Evolutionary conservation across 2,329 filamentous ascomycete species (phyloP).

Genomic region (Aspergillus versicolor): DNA sequence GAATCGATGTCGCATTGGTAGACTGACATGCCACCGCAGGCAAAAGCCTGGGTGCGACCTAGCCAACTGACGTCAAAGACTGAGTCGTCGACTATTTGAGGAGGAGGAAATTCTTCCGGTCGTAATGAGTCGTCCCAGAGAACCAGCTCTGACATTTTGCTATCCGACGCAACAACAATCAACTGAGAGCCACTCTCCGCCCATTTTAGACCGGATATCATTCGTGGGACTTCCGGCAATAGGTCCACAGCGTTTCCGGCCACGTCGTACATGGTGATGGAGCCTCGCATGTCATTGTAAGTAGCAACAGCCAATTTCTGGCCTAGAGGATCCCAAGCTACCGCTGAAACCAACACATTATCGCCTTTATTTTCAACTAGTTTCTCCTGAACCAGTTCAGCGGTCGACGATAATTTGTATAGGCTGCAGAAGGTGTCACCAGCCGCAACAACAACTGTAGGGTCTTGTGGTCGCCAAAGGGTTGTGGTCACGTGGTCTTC

Average conservation of each 20-base stretch:
- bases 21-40: constrained; percentile 40
- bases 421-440: constrained; percentile 47
- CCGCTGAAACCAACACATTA: constrained; percentile 41
- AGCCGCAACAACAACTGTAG: constrained; percentile 41
- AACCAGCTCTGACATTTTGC: constrained; percentile 41
- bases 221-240: constrained; percentile 45
- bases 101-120: constrained; percentile 37
- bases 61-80: constrained; percentile 47
- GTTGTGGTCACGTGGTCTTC: constrained; percentile 42
- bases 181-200: constrained; percentile 39
- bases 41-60: constrained; percentile 36
- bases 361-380: constrained; percentile 36
- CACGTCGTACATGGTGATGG: constrained; percentile 46
- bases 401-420: constrained; percentile 41
- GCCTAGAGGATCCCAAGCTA: constrained; percentile 48
- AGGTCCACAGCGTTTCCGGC: constrained; percentile 45
- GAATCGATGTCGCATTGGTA: constrained; percentile 42
- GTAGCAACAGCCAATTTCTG: constrained; percentile 48
- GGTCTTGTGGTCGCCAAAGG: constrained; percentile 47
- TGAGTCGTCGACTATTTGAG: constrained; percentile 36
- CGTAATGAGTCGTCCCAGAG: constrained; percentile 44
- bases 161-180: constrained; percentile 45
- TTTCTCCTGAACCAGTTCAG: constrained; percentile 32
- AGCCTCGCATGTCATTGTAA: constrained; percentile 42
- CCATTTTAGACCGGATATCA: constrained; percentile 47